These are phyloP conservation scores for Chaetomium cochliodes DNA, from an alignment of 495 filamentous ascomycete species.

Conservation along the genomic window DNA sequence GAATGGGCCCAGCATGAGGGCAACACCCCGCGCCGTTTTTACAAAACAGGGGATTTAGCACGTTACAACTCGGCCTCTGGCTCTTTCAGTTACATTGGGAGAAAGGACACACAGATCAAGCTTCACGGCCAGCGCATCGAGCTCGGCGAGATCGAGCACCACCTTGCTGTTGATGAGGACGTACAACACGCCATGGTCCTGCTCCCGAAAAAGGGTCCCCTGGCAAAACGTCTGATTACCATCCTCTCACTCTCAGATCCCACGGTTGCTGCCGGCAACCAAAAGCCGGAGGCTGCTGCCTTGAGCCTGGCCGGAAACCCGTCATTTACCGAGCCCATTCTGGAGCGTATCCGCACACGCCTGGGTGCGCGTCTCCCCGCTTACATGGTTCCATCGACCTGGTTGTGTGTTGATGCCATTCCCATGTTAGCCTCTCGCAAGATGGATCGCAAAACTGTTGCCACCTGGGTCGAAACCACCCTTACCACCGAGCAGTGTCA, in stretches of 20 bases:
- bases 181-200: constrained; percentile 47
- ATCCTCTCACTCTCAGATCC: constrained; percentile 19
- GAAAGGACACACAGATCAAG: constrained; percentile 42
- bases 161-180: constrained; percentile 26
- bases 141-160: constrained; percentile 56
- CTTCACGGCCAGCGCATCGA: constrained; percentile 43
- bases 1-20: constrained; percentile 13
- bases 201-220: constrained; percentile 43
- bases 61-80: constrained; percentile 51
- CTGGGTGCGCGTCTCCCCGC: constrained; percentile 22
- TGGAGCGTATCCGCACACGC: constrained; percentile 18
- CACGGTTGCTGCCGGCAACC: background rate
- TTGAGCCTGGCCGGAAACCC: constrained; percentile 12
- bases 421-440: constrained; percentile 30
- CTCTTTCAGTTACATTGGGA: constrained; percentile 49
- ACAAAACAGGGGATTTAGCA: constrained; percentile 61
- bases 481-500: constrained; percentile 22
- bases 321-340: constrained; percentile 1
- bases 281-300: background rate
- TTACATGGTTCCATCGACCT: constrained; percentile 55
- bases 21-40: constrained; percentile 36
- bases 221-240: constrained; percentile 45
- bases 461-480: constrained; percentile 27
- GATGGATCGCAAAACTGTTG: constrained; percentile 29
- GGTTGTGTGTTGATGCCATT: constrained; percentile 24